Percentiles rank a stretch among this genome's conserved stretches.
Evolutionary conservation across 1,139 yeast species (phyloP).

Genomic region (Pichia sp.): DNA sequence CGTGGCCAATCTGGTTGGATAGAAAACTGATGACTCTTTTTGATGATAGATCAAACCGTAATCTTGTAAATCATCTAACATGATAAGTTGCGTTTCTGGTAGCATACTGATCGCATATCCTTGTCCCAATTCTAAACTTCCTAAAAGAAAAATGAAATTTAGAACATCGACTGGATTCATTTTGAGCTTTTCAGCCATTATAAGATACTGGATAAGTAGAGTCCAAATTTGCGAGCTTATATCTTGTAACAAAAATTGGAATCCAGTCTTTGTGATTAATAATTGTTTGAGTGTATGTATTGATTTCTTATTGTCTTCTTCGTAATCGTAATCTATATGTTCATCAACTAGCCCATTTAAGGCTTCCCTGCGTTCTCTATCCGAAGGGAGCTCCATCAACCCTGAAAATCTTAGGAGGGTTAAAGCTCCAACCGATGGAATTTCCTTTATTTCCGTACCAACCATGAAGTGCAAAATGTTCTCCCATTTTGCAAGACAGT

Average conservation of each 20-base stretch:
- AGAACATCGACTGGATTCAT: slow-evolving; percentile 97
- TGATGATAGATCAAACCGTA: slow-evolving; percentile 75
- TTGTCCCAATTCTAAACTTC: slow-evolving; percentile 86
- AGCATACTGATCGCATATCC: slow-evolving; percentile 71
- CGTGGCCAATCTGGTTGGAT: slow-evolving; percentile 89
- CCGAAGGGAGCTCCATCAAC: slow-evolving; percentile 62
- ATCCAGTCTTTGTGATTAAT: slow-evolving; percentile 84
- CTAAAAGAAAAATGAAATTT: slow-evolving; percentile 87
- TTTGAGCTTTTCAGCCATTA: slow-evolving; percentile 74
- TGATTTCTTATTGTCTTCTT: slow-evolving; percentile 26
- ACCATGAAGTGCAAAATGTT: slow-evolving; percentile 95
- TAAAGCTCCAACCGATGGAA: slow-evolving; percentile 68
- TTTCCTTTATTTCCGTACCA: slow-evolving; percentile 67
- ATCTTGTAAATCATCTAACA: slow-evolving; percentile 87
- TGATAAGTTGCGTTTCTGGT: slow-evolving; percentile 75
- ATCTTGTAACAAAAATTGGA: slow-evolving; percentile 88
- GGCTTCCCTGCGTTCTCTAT: slow-evolving; percentile 33
- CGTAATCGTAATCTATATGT: slow-evolving; percentile 22
- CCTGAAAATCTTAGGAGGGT: slow-evolving; percentile 70
- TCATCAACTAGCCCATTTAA: slow-evolving; percentile 18
- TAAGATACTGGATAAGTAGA: slow-evolving; percentile 75
- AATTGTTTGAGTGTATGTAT: slow-evolving; percentile 40
- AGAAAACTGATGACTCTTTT: slow-evolving; percentile 45
- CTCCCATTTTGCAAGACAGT: slow-evolving; percentile 91
- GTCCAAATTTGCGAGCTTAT: slow-evolving; percentile 96